phyloP scores from a whole-genome alignment of 2,329 filamentous ascomycete genomes.

The Lecanicillium sp. region DNA sequence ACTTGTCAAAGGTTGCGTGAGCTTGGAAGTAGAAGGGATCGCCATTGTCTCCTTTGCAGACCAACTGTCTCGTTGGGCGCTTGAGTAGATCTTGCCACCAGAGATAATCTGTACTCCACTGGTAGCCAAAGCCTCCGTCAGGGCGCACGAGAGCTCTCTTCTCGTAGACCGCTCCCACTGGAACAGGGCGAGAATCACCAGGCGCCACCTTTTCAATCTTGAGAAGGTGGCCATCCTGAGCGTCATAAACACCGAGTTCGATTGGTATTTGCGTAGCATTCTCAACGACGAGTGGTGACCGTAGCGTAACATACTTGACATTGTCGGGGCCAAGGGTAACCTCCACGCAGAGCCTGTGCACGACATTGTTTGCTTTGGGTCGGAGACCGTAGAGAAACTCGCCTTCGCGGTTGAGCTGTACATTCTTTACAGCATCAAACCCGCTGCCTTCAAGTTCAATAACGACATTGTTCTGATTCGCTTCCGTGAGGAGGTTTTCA shows the following conservation, averaged over 20 bases:
- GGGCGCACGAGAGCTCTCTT: constrained; percentile 84
- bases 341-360: constrained; percentile 87
- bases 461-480: constrained; percentile 68
- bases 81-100: constrained; percentile 92
- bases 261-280: constrained; percentile 96
- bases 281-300: constrained; percentile 85
- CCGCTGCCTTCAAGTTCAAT: constrained; percentile 86
- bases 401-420: constrained; percentile 88
- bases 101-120: constrained; percentile 83
- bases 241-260: constrained; percentile 85
- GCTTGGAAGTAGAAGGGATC: constrained; percentile 97
- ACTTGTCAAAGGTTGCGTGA: constrained; percentile 75
- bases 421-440: constrained; percentile 82
- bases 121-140: constrained; percentile 92
- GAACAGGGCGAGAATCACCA: constrained; percentile 80
- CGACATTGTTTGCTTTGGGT: constrained; percentile 74
- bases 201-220: constrained; percentile 98
- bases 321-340: constrained; percentile 88
- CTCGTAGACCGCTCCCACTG: constrained; percentile 84
- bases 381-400: constrained; percentile 84
- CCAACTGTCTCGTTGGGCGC: constrained; percentile 75
- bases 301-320: constrained; percentile 94
- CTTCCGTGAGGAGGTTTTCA: constrained; percentile 83
- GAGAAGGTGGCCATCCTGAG: constrained; percentile 77
- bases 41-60: constrained; percentile 78